Evolutionary conservation across 768 basidiomycete species (phyloP).

Genomic region (Podaxis sp.): DNA sequence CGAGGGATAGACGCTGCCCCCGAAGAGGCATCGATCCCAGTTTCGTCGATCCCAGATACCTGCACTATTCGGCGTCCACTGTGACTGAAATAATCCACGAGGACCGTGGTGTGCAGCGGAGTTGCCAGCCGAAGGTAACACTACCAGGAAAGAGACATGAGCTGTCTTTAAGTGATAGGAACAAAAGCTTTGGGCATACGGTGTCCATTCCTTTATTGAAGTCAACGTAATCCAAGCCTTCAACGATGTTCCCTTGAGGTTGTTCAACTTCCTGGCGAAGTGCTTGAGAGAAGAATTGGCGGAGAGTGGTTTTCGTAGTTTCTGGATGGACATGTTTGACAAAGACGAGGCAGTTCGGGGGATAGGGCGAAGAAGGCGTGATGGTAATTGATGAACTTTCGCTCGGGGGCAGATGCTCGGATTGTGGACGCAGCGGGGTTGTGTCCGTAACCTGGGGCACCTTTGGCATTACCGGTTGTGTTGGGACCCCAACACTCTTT

Average conservation of each 20-base stretch:
- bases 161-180: background rate
- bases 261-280: conserved; percentile 23
- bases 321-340: conserved; percentile 67
- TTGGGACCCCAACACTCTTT: background rate
- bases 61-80: conserved; percentile 36
- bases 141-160: conserved; percentile 32
- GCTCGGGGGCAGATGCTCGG: background rate
- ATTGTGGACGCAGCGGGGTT: background rate
- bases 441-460: background rate
- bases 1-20: conserved; percentile 1
- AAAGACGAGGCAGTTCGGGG: conserved; percentile 66
- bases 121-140: conserved; percentile 71
- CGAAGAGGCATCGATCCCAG: conserved; percentile 28
- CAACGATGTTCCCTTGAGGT: conserved; percentile 14
- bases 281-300: conserved; percentile 49
- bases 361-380: conserved; percentile 43
- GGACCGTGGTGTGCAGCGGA: conserved; percentile 39
- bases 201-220: conserved; percentile 75
- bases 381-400: conserved; percentile 10
- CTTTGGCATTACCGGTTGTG: too few species aligned
- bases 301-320: conserved; percentile 82
- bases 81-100: conserved; percentile 44
- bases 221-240: conserved; percentile 74
- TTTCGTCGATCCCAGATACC: conserved; percentile 52
- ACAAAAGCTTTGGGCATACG: conserved; percentile 36